phyloP scores from a whole-genome alignment of 345 rosid genomes.

The Trapa incisa region DNA sequence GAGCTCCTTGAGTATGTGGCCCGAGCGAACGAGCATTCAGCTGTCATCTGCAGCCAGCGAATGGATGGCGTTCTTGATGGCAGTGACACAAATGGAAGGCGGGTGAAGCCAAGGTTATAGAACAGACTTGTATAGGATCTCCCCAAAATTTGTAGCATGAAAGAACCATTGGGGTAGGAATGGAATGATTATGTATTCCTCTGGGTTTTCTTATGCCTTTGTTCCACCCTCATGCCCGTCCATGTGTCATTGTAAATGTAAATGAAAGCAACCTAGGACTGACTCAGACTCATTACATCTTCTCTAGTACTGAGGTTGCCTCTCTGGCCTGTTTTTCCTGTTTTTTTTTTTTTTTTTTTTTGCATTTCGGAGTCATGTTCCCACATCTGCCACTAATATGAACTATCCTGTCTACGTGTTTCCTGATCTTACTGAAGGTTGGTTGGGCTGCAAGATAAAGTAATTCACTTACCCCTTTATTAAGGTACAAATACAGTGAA shows the following conservation, averaged over 20 bases:
- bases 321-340: neutral
- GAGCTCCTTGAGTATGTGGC: conserved; percentile 53
- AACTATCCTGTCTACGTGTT: neutral
- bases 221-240: neutral
- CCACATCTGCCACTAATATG: neutral
- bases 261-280: neutral
- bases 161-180: neutral
- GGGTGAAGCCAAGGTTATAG: conserved; percentile 55
- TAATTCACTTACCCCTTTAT: too few species aligned
- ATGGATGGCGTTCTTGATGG: conserved; percentile 39
- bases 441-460: too few species aligned
- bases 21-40: conserved; percentile 31
- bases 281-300: neutral
- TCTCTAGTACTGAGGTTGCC: neutral
- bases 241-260: neutral
- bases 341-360: too few species aligned
- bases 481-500: too few species aligned
- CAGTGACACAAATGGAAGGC: conserved; percentile 40
- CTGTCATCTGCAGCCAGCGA: conserved; percentile 24
- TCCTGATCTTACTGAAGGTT: too few species aligned
- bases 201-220: neutral
- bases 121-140: neutral
- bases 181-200: too few species aligned
- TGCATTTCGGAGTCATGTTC: neutral
- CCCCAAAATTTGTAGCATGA: conserved; percentile 11